Conservation (phyloP, 23 red algal species). For the Agarophyton chilense region DNA sequence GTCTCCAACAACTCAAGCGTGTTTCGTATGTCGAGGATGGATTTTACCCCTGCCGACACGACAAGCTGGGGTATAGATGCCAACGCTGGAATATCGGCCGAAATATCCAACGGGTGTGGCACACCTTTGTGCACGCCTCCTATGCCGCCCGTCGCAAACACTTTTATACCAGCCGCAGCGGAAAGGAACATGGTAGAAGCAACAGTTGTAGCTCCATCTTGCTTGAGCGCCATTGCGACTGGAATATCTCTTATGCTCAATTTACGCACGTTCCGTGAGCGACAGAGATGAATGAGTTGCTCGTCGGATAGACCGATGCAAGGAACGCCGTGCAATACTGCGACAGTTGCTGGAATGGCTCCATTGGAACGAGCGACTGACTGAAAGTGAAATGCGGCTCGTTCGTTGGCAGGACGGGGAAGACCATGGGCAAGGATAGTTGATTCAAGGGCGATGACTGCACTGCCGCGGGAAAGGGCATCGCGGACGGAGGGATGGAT, state of each 20-base stretch:
- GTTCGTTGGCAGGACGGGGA: constrained; percentile 78
- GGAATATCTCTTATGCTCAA: constrained; percentile 68
- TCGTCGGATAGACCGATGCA: constrained; percentile 50
- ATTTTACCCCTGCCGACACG: constrained; percentile 85
- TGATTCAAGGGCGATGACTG: constrained; percentile 88
- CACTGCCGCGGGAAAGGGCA: constrained; percentile 28
- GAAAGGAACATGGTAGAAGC: constrained; percentile 75
- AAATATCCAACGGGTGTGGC: constrained; percentile 61
- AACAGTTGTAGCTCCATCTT: constrained; percentile 83
- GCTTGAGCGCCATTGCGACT: constrained; percentile 19
- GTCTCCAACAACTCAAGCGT: constrained; percentile 89
- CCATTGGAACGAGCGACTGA: constrained; percentile 34
- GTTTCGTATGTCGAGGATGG: constrained; percentile 81
- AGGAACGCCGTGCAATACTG: constrained; percentile 65
- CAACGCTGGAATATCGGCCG: constrained; percentile 77
- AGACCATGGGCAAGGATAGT: constrained; percentile 90
- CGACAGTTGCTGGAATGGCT: constrained; percentile 76
- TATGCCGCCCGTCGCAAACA: constrained; percentile 94
- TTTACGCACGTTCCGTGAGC: constrained; percentile 47
- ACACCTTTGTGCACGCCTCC: constrained; percentile 86
- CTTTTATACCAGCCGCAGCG: constrained; percentile 64
- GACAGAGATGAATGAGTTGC: constrained; percentile 34
- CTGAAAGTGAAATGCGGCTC: constrained; percentile 49
- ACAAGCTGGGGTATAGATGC: constrained; percentile 61
- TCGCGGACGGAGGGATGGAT: constrained; percentile 33